These are phyloP conservation scores for Sordariomycetes sp. DNA, from an alignment of 2,329 filamentous ascomycete species.

Conservation along the genomic window DNA sequence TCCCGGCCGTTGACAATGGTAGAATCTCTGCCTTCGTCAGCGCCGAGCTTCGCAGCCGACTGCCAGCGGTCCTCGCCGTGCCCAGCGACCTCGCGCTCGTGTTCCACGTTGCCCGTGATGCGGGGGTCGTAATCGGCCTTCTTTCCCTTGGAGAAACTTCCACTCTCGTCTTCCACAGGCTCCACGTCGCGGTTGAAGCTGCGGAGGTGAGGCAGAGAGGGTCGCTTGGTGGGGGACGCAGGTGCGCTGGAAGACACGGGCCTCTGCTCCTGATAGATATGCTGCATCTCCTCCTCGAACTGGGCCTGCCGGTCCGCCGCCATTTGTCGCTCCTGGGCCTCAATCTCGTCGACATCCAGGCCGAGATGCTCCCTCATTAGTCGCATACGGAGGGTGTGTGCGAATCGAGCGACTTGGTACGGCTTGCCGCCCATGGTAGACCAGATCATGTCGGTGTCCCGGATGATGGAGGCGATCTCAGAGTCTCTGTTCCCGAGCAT, in stretches of 20 bases:
- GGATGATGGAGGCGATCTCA: constrained; percentile 78
- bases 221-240: not conserved
- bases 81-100: constrained; percentile 66
- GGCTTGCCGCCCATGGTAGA: constrained; percentile 84
- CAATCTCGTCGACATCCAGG: constrained; percentile 84
- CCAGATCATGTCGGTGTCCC: constrained; percentile 85
- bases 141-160: constrained; percentile 13
- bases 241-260: constrained; percentile 8
- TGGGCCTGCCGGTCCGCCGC: constrained; percentile 35
- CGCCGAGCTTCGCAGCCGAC: constrained; percentile 43
- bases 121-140: constrained; percentile 15
- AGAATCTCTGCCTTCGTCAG: constrained; percentile 57
- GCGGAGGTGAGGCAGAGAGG: constrained; percentile 12
- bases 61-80: constrained; percentile 67
- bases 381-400: constrained; percentile 82
- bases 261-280: constrained; percentile 44
- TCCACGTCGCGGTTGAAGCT: constrained; percentile 70
- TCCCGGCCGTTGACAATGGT: constrained; percentile 55
- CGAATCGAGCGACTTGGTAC: constrained; percentile 83
- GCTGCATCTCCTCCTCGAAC: constrained; percentile 47
- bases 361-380: constrained; percentile 95
- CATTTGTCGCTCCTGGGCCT: constrained; percentile 61
- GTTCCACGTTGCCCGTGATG: constrained; percentile 46
- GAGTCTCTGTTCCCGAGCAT: constrained; percentile 89
- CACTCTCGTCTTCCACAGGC: constrained; percentile 19